Conservation (phyloP, 140 eudicot genomes). For the Erigeron philadelphicus region DNA sequence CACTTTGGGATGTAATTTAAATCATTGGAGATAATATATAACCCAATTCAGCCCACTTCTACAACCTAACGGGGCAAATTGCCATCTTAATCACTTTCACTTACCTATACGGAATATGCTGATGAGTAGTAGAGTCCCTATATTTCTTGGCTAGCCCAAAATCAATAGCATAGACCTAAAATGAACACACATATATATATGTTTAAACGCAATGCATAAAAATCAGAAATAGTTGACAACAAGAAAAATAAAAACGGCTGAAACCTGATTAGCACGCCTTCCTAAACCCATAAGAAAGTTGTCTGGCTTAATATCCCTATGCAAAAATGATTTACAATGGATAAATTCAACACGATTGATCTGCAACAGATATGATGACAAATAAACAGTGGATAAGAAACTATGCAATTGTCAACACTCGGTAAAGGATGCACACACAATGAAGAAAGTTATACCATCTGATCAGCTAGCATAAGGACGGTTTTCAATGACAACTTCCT, state of each 20-base stretch:
- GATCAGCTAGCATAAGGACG: slow-evolving; percentile 98
- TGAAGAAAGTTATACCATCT: slow-evolving; percentile 51
- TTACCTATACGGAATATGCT: slow-evolving; percentile 89
- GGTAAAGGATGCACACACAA: neutral
- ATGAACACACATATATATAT: neutral
- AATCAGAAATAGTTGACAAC: neutral
- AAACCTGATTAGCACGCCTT: slow-evolving; percentile 83
- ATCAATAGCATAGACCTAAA: slow-evolving; percentile 74
- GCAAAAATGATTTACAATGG: slow-evolving; percentile 73
- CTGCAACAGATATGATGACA: slow-evolving; percentile 31
- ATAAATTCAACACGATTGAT: slow-evolving; percentile 82
- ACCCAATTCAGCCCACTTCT: neutral
- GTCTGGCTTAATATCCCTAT: slow-evolving; percentile 91
- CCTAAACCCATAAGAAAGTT: slow-evolving; percentile 95
- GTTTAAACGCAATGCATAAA: neutral
- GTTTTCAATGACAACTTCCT: slow-evolving; percentile 84
- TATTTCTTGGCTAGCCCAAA: slow-evolving; percentile 94
- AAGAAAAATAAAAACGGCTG: neutral
- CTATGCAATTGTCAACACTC: neutral
- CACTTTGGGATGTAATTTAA: neutral
- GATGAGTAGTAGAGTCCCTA: slow-evolving; percentile 72
- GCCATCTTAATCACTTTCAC: slow-evolving; percentile 8
- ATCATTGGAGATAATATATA: neutral
- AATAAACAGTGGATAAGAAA: neutral
- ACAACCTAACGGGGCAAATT: neutral